Percentiles rank a stretch among this genome's conserved stretches.
Evolutionary conservation across 23 red algal species (phyloP).

Genomic region (Gracilaria gracilis): DNA sequence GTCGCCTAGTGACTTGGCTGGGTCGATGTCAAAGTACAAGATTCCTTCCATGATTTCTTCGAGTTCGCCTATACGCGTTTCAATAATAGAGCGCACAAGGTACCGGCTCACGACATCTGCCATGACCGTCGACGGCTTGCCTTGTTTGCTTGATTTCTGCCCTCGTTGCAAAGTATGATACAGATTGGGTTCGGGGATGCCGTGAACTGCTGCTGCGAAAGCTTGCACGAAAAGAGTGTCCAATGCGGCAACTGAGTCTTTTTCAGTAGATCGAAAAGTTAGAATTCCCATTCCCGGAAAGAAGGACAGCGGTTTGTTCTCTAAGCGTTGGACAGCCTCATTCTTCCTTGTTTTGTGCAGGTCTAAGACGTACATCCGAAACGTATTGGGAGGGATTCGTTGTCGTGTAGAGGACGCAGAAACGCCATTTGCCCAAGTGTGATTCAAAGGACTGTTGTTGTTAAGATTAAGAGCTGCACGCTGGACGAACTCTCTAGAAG

Average conservation of each 20-base stretch:
- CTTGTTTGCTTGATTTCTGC: slow-evolving; percentile 5
- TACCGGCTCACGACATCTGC: slow-evolving; percentile 38
- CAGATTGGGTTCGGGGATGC: slow-evolving; percentile 59
- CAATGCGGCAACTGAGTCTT: slow-evolving; percentile 25
- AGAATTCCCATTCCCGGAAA: slow-evolving; percentile 68
- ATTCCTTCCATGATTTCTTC: slow-evolving; percentile 64
- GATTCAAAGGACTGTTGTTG: not conserved
- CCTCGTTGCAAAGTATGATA: slow-evolving; percentile 41
- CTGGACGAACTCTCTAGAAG: slow-evolving; percentile 9
- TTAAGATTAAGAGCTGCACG: slow-evolving; percentile 45
- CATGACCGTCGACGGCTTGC: slow-evolving; percentile 42
- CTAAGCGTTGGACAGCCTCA: slow-evolving; percentile 37
- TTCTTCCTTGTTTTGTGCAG: slow-evolving; percentile 38
- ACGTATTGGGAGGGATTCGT: slow-evolving; percentile 34
- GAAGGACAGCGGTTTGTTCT: slow-evolving; percentile 19
- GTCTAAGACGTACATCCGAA: slow-evolving; percentile 70
- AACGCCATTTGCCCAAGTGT: slow-evolving; percentile 37
- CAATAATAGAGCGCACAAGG: slow-evolving; percentile 53
- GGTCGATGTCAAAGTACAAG: slow-evolving; percentile 60
- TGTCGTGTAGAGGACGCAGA: not conserved
- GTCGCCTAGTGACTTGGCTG: slow-evolving; percentile 47
- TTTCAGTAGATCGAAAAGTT: slow-evolving; percentile 45
- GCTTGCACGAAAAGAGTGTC: slow-evolving; percentile 40
- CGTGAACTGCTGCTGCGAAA: slow-evolving; percentile 51
- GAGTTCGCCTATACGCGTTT: slow-evolving; percentile 15